Evolutionary conservation across 2,329 filamentous ascomycete genomes (phyloP), one percentile per base, ranked within the genome.

Genomic region (Alternaria solani): DNA sequence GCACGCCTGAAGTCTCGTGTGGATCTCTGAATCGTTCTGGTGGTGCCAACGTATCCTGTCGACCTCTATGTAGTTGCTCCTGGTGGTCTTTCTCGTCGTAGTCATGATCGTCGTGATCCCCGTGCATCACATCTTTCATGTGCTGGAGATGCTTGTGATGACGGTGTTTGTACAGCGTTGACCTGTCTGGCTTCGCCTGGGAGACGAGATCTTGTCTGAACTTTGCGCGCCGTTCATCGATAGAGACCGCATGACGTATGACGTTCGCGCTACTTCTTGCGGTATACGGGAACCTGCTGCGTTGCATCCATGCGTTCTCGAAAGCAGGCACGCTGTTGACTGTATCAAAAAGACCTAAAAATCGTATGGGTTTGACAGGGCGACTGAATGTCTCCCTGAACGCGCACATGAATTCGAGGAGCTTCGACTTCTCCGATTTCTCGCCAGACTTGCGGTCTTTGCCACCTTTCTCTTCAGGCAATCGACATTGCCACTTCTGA

Each of bases 301-400:
- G 86, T 71, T 92, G 87, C 89, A 94, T 94, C 87, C 89, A 91
- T 2, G 82, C 84, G 46, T 82, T 86, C 76, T 95, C 92, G 60
- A 95, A 95, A 3, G 86, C 84, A 1, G 91, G 91, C 0, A 94
- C 91, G 14, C 89, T 91, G 70, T 94, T 94, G 63, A 94, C 91
- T 0, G 91, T 93, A 68, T 94, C 91, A 64, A 94, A 95, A 0
- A 95, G 83, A 0, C 92, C 92, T 1, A 95, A 81, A 67, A 94
- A 94, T 2, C 86, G 85, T 62, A 94, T 92, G 0, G 90, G 85
- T 11, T 88, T 85, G 2, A 93, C 89, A 0, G 91, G 91, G 0
- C 92, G 83, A 42, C 89, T 91, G 72, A 95, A 95, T 0, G 91
- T 94, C 76, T 94, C 90, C 20, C 91, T 86, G 72, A 95, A 95